Evolutionary conservation across 2,329 filamentous ascomycete genomes (phyloP), one percentile per base, ranked within the genome.

Genomic region (Amauroascus verrucosus): DNA sequence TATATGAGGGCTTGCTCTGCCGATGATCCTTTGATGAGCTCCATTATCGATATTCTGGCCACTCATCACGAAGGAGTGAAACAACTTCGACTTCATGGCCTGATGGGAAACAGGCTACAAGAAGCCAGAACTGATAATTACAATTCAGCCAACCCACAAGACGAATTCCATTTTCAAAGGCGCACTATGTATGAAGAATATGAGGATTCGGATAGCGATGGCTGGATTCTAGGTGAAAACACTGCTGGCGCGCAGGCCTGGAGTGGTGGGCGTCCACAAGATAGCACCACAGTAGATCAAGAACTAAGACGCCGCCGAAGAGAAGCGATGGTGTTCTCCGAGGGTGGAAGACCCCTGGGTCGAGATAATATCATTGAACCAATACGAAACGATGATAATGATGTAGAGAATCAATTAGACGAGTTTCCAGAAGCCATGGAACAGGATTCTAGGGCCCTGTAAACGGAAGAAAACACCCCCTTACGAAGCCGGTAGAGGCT

Each of bases 301-400:
- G 79, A 84, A 51, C 74, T 90, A 56, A 76, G 88, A 56, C 78
- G 89, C 59, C 78, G 87, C 48, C 79, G 91, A 63, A 78, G 89
- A 59, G 88, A 95, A 71, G 89, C 88, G 3, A 90, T 96, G 80
- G 89, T 96, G 18, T 74, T 95, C 54, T 91, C 89, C 62, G 88
- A 95, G 63, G 86, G 87, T n/a, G 87, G 81, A 20, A 77, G 84
- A 30, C 85, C 86, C 1, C 67, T 95, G 43, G 82, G 79, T 3
- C 79, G 82, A 58, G 81, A 81, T 43, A 86, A 95, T 64, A 94
- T 95, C 33, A 87, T 90, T 51, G 84, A 93, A 66, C 72, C 80
- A 57, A 63, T 66, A 9, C 58, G 54, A 55, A 60, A 56, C 56
- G 54, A 63, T 22, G 48, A 35, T 30, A 30, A 30, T 3, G 24